Conservation (phyloP, 768 basidiomycete genomes). For the Psilocybe sp. region DNA sequence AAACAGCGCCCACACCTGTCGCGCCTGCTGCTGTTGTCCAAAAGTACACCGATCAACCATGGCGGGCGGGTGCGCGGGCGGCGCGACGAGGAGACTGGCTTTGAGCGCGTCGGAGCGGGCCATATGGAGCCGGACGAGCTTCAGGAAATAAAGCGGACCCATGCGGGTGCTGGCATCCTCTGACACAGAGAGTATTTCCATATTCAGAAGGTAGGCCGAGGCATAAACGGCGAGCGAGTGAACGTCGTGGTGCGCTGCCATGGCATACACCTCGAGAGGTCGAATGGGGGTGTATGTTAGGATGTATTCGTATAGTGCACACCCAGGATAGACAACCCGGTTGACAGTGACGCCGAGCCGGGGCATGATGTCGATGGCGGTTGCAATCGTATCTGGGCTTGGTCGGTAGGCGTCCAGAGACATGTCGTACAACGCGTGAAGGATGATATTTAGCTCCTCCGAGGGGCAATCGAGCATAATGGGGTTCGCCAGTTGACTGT, state of each 20-base stretch:
- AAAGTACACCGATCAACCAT: constrained; percentile 2
- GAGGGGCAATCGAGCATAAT: constrained; percentile 8
- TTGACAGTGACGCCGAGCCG: constrained; percentile 7
- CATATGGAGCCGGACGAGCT: constrained; percentile 8
- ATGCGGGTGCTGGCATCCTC: constrained; percentile 11
- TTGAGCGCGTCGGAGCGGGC: constrained; percentile 3
- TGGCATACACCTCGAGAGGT: constrained; percentile 11
- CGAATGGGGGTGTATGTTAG: constrained; percentile 8
- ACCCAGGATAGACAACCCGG: neutral
- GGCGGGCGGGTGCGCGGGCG: constrained; percentile 6
- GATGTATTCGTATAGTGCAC: constrained; percentile 7
- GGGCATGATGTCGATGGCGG: constrained; percentile 13
- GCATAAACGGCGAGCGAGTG: constrained; percentile 7
- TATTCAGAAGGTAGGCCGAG: constrained; percentile 9
- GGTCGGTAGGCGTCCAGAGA: constrained; percentile 5
- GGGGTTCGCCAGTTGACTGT: neutral
- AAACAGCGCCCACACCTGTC: constrained; percentile 5
- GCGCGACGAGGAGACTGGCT: constrained; percentile 6
- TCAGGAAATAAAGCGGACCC: constrained; percentile 8
- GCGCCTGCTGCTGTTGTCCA: constrained; percentile 2
- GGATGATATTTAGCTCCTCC: constrained; percentile 8
- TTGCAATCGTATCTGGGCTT: constrained; percentile 1
- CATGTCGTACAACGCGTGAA: constrained; percentile 12
- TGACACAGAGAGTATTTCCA: constrained; percentile 5
- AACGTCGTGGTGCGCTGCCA: constrained; percentile 12